A percentile compares a stretch with the other conserved stretches of the same genome.
These are phyloP conservation scores for Auxenochlorella pyrenoidosa DNA, from an alignment of 139 green algal species.

Conservation along the genomic window DNA sequence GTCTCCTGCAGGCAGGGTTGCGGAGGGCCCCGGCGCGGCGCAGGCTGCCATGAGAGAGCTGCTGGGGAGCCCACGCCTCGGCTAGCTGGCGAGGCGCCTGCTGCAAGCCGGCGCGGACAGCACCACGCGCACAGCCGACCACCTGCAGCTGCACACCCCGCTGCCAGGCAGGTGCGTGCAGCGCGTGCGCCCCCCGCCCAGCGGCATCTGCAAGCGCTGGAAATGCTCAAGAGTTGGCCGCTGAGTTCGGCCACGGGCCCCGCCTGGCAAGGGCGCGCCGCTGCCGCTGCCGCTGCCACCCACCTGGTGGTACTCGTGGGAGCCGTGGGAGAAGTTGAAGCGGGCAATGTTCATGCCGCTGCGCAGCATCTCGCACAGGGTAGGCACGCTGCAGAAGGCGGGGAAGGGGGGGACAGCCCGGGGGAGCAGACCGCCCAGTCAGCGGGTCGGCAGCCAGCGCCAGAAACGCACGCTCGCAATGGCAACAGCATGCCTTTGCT, in stretches of 20 bases:
- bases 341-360: conserved; percentile 94
- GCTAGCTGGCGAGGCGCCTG: not conserved
- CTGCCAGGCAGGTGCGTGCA: not conserved
- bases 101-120: not conserved
- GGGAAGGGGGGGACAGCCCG: not conserved
- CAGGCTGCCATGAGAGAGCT: not conserved
- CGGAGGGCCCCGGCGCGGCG: no score
- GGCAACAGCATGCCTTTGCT: not conserved
- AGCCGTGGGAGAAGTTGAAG: conserved; percentile 98
- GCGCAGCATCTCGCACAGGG: conserved; percentile 89
- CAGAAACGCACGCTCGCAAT: not conserved
- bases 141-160: not conserved
- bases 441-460: not conserved
- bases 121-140: no score
- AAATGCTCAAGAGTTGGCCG: no score
- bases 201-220: no score
- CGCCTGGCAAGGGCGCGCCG: no score
- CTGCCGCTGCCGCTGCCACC: not conserved
- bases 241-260: no score
- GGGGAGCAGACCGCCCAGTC: not conserved
- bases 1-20: conserved; percentile 81
- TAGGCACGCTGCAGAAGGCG: conserved; percentile 60
- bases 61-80: not conserved
- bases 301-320: conserved; percentile 96
- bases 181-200: no score